Evolutionary conservation across 2,329 filamentous ascomycete genomes (phyloP), one percentile per base, ranked within the genome.

Genomic region (Aaosphaeria pasadenensis): DNA sequence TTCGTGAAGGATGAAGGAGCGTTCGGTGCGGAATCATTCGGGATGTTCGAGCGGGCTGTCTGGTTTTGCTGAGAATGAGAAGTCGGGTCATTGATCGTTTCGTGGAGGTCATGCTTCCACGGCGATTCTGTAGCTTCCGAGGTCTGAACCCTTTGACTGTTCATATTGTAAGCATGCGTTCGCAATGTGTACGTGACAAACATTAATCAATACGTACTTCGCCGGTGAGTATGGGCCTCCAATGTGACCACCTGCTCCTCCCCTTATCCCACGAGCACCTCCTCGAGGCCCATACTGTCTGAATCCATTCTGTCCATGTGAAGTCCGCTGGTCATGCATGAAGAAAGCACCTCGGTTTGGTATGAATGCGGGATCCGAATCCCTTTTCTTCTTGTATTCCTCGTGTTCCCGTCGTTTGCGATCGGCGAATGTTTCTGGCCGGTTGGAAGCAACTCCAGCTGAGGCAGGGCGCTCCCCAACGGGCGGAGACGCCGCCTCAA

Each of bases 31-130:
- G 58, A 56, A 29, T 61, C 54, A 41, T 49, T 41, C 24, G 60
- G 51, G 4, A 35, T 54, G 42, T 47, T 50, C 32, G 55, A 41
- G 33, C 54, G 54, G 29, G 57, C 63, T n/a, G 46, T 59, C 45
- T 53, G 58, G 33, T 69, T 71, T 28, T 63, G 54, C 17, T 58
- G 59, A 24, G 71, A 42, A 32, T 59, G 59, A 28, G 63, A 53
- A 13, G 59, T 59, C 24, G 71, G 66, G 45, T 73, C 69, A 53
- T 73, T 72, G 53, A 81, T 70, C 4, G 76, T 80, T 55, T 95
- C 89, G 71, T 97, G 94, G 73, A 97, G 89, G 70, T 99, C 94
- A 69, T 99, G 94, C 55, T 89, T 84, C 94, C 94, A 97, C 40
- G 83, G 87, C 17, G 83, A 84, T 67, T 84, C 88, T 28, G 84